Evolutionary conservation across 108 stramenopile species (phyloP).

Genomic region (Cyclostephanos tholiformis): DNA sequence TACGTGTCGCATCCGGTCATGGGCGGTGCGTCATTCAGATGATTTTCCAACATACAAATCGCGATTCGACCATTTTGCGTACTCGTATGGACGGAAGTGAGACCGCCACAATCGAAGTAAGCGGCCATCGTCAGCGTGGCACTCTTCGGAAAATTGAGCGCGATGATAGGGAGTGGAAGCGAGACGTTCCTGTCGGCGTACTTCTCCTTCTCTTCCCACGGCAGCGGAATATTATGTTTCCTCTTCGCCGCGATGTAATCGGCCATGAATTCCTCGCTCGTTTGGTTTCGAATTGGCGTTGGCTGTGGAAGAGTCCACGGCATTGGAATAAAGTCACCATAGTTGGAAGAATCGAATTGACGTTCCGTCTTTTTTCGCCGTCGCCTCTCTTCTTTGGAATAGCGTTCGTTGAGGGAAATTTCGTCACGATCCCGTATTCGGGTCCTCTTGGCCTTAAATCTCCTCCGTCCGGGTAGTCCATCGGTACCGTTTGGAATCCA

Average conservation of each 20-base stretch:
- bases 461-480: no score
- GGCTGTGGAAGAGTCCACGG: constrained; percentile 47
- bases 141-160: constrained; percentile 47
- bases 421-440: no score
- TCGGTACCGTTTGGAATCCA: no score
- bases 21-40: constrained; percentile 21
- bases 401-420: no score
- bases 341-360: constrained; percentile 14
- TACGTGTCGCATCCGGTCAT: constrained; percentile 1
- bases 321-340: constrained; percentile 27
- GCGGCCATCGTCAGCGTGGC: constrained; percentile 46
- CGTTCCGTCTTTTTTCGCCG: constrained; percentile 4
- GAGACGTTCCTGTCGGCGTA: constrained; percentile 20
- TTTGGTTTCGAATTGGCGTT: constrained; percentile 6
- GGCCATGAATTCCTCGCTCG: constrained; percentile 45
- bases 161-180: constrained; percentile 42
- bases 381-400: constrained; percentile 2
- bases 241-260: constrained; percentile 41
- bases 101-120: constrained; percentile 43
- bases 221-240: constrained; percentile 14
- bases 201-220: constrained; percentile 35
- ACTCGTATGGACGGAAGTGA: constrained; percentile 39
- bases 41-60: constrained; percentile 51
- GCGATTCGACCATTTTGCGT: constrained; percentile 40
- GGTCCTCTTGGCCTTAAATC: no score